These are phyloP conservation scores for Fusarium circinatum DNA, from an alignment of 2,329 filamentous ascomycete genomes.

Conservation along the genomic window DNA sequence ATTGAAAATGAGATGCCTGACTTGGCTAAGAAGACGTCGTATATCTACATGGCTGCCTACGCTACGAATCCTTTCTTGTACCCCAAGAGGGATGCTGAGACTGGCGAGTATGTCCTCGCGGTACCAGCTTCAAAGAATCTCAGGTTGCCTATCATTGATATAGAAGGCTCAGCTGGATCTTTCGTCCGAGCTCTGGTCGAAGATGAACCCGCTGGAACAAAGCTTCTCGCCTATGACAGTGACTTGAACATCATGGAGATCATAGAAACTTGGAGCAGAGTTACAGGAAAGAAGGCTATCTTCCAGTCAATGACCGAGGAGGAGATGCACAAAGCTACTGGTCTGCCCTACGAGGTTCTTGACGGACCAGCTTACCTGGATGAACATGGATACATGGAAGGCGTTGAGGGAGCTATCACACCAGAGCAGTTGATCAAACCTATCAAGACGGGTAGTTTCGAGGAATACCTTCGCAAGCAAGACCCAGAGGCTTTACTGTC, in stretches of 20 bases:
- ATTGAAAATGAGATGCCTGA: slow-evolving; percentile 53
- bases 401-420: slow-evolving; percentile 50
- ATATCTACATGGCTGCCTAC: slow-evolving; percentile 41
- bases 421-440: slow-evolving; percentile 52
- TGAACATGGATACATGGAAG: slow-evolving; percentile 56
- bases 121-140: slow-evolving; percentile 42
- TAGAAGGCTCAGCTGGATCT: slow-evolving; percentile 51
- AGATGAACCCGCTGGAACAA: slow-evolving; percentile 51
- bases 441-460: slow-evolving; percentile 43
- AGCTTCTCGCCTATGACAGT: slow-evolving; percentile 58
- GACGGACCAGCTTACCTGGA: slow-evolving; percentile 48
- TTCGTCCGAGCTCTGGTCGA: slow-evolving; percentile 58
- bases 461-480: slow-evolving; percentile 45
- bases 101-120: slow-evolving; percentile 47
- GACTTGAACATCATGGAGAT: slow-evolving; percentile 49
- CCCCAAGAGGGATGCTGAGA: slow-evolving; percentile 39
- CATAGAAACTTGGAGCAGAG: slow-evolving; percentile 49
- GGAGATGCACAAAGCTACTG: slow-evolving; percentile 49
- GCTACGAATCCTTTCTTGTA: slow-evolving; percentile 36
- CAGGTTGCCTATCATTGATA: slow-evolving; percentile 54
- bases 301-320: slow-evolving; percentile 46
- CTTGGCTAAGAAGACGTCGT: slow-evolving; percentile 53
- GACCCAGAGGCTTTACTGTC: slow-evolving; percentile 18
- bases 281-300: slow-evolving; percentile 50
- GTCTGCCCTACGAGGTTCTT: slow-evolving; percentile 52